Conservation (phyloP, 768 basidiomycete species). For the Daedaleopsis sinensis region DNA sequence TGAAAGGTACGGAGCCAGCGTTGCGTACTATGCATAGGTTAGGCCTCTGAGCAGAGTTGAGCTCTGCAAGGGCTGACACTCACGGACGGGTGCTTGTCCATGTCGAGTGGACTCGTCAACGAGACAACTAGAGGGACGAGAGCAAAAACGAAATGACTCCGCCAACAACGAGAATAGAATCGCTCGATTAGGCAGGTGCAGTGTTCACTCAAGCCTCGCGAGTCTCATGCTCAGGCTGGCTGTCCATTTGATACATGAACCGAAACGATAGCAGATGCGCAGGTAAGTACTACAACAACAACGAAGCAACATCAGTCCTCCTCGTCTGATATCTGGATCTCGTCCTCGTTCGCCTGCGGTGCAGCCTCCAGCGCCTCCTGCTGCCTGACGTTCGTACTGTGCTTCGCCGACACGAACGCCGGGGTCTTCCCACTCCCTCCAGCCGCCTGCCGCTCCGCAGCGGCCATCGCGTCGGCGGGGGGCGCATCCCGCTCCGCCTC, state of each 20-base stretch:
- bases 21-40: slow-evolving; percentile 41
- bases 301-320: slow-evolving; percentile 50
- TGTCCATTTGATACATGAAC: not conserved
- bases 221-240: not conserved
- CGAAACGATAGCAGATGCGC: not conserved
- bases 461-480: slow-evolving; percentile 83
- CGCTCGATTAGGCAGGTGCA: slow-evolving; percentile 8
- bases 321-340: slow-evolving; percentile 89
- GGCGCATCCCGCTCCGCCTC: slow-evolving; percentile 28
- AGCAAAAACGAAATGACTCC: not conserved
- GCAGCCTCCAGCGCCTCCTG: slow-evolving; percentile 40
- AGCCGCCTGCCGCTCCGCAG: slow-evolving; percentile 66
- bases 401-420: slow-evolving; percentile 77
- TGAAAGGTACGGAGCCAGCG: slow-evolving; percentile 47
- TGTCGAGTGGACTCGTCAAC: not conserved
- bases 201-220: not conserved
- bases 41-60: not conserved
- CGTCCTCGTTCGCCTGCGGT: slow-evolving; percentile 63
- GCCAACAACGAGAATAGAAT: not conserved
- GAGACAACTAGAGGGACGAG: not conserved
- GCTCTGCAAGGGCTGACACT: not conserved
- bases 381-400: slow-evolving; percentile 43
- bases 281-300: slow-evolving; percentile 24
- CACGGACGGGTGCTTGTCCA: slow-evolving; percentile 33
- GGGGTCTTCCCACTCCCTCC: slow-evolving; percentile 51